These are phyloP conservation scores for Tricholoma bakamatsutake DNA, from an alignment of 768 basidiomycete species.

Conservation along the genomic window DNA sequence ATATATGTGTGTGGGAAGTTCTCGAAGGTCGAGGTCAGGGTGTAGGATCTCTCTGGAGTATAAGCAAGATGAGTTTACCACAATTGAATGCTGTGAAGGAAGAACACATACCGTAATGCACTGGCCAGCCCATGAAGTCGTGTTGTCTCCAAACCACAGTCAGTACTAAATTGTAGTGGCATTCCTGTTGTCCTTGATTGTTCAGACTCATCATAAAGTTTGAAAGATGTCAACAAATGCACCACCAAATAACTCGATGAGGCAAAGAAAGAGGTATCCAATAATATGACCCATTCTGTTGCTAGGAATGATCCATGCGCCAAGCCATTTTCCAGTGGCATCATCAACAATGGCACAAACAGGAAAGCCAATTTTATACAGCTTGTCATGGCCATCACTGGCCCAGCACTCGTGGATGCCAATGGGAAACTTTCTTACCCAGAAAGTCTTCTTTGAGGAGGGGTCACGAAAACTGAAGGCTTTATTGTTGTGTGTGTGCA, in stretches of 20 bases:
- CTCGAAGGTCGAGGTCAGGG: conserved; percentile 15
- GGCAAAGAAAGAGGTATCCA: conserved; percentile 20
- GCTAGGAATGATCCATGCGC: conserved; percentile 6
- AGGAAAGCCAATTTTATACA: conserved; percentile 32
- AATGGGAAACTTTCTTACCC: conserved; percentile 19
- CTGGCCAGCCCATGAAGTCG: no score
- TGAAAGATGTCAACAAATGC: no score
- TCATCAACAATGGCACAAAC: conserved; percentile 20
- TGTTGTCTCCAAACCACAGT: no score
- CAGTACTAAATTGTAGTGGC: no score
- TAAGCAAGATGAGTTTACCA: not conserved
- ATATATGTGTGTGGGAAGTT: conserved; percentile 25
- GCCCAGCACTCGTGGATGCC: conserved; percentile 24
- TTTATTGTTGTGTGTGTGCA: conserved; percentile 23
- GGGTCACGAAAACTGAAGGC: conserved; percentile 25
- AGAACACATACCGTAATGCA: no score
- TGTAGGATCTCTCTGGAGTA: conserved; percentile 19
- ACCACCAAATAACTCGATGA: conserved; percentile 26
- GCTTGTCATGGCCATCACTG: conserved; percentile 29
- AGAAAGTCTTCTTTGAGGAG: conserved; percentile 20
- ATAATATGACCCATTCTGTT: conserved; percentile 3
- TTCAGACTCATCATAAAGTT: no score
- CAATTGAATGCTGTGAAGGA: no score
- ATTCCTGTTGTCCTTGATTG: no score
- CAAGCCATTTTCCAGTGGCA: conserved; percentile 1